Conservation (phyloP, 148 eudicot genomes). For the Euryodendron excelsum region DNA sequence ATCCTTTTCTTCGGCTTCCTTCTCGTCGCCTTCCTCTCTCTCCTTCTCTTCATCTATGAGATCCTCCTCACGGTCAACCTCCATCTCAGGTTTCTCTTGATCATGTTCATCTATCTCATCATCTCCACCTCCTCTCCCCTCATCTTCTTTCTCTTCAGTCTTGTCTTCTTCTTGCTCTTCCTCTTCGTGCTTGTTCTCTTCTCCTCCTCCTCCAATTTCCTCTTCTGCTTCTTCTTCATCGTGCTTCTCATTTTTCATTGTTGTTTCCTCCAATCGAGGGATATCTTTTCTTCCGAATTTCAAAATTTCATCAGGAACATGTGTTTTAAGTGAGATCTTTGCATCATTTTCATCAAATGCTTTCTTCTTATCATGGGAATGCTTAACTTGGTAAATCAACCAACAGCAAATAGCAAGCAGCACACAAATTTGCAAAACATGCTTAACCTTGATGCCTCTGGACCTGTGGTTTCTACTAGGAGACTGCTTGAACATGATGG, state of each 20-base stretch:
- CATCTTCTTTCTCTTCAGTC: conserved; percentile 25
- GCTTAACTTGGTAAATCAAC: conserved; percentile 91
- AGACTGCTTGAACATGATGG: conserved; percentile 64
- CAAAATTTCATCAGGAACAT: conserved; percentile 26
- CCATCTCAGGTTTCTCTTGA: conserved; percentile 37
- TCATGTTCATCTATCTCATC: conserved; percentile 38
- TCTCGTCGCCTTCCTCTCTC: conserved; percentile 43
- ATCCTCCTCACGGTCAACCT: conserved; percentile 44
- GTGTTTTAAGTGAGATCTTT: conserved; percentile 22
- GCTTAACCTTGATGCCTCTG: conserved; percentile 66
- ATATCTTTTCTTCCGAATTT: conserved; percentile 75
- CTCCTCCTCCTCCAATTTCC: conserved; percentile 49
- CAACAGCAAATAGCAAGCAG: conserved; percentile 81
- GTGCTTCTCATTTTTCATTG: conserved; percentile 30
- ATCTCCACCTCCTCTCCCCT: conserved; percentile 31
- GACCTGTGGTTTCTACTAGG: conserved; percentile 74
- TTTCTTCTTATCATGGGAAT: conserved; percentile 76
- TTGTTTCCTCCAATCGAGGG: conserved; percentile 28
- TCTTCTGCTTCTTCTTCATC: conserved; percentile 44
- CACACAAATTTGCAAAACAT: conserved; percentile 69
- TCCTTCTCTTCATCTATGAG: conserved; percentile 42
- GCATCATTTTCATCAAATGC: conserved; percentile 54
- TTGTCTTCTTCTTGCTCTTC: conserved; percentile 29
- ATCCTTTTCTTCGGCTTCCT: conserved; percentile 37
- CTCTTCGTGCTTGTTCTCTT: conserved; percentile 40